Conservation (phyloP, 75 land plant genomes). For the Sequoia sempervirens region DNA sequence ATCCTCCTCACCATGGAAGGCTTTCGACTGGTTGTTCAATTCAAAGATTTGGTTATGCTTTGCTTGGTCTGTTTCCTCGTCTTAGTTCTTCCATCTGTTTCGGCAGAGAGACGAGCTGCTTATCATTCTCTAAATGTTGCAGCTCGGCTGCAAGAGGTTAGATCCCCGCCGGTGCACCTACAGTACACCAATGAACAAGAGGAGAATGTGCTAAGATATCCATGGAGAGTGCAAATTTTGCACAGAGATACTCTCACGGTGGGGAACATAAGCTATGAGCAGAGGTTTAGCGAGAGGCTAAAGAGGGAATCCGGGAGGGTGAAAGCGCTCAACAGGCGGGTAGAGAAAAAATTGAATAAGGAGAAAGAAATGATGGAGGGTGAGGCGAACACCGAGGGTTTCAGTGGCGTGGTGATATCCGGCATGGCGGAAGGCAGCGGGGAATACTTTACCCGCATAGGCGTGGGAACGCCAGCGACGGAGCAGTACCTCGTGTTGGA, state of each 20-base stretch:
- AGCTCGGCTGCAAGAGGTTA: background rate
- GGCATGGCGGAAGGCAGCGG: conserved; percentile 40
- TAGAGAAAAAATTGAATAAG: background rate
- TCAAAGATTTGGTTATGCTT: no score
- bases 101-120: no score
- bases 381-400: conserved; percentile 5
- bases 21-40: no score
- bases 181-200: background rate
- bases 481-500: no score
- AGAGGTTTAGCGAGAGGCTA: background rate
- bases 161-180: background rate
- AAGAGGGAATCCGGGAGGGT: background rate
- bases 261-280: background rate
- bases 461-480: no score
- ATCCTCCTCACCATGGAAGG: no score
- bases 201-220: background rate
- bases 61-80: no score
- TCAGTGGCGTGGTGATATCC: conserved; percentile 61
- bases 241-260: background rate
- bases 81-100: no score
- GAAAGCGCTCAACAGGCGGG: background rate
- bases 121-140: no score
- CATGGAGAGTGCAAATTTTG: background rate
- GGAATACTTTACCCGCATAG: no score
- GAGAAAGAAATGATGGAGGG: background rate